phyloP scores from a whole-genome alignment of 2,329 filamentous ascomycete genomes.

The Fusarium virguliforme region DNA sequence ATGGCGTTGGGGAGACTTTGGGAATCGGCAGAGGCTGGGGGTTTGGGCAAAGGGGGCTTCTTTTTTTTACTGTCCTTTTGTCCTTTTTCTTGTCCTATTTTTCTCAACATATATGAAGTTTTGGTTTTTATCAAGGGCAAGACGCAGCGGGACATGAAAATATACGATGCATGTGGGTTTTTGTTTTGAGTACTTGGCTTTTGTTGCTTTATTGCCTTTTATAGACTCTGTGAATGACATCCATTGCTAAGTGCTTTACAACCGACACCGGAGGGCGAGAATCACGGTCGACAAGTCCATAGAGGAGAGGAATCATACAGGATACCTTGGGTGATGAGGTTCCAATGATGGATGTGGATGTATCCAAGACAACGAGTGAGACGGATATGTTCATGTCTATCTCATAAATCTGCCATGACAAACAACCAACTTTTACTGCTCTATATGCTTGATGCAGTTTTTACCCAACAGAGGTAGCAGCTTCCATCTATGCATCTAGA shows the following conservation, averaged over 20 bases:
- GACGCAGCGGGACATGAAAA: constrained; percentile 49
- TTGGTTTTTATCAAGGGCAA: constrained; percentile 5
- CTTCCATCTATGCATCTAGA: constrained; percentile 42
- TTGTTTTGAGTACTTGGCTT: constrained; percentile 20
- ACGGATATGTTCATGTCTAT: not conserved
- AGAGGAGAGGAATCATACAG: constrained; percentile 4
- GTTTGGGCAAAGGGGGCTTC: constrained; percentile 34
- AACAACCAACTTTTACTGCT: not conserved
- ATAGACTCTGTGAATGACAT: constrained; percentile 34
- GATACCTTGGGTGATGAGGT: not conserved
- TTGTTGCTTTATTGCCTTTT: constrained; percentile 15
- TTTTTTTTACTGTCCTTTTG: constrained; percentile 14
- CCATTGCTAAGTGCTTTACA: not conserved
- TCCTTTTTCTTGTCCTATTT: constrained; percentile 17
- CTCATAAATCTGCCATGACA: not conserved
- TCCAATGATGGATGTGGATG: not conserved
- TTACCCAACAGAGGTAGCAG: not conserved
- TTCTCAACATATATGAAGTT: constrained; percentile 38
- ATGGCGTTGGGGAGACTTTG: constrained; percentile 54
- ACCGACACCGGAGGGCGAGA: not conserved
- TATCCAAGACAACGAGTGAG: not conserved
- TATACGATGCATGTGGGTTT: constrained; percentile 46
- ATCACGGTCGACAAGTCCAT: not conserved
- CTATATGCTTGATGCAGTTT: constrained; percentile 10
- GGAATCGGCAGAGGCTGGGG: constrained; percentile 20